Percentiles rank a stretch among this genome's conserved stretches.
These are phyloP conservation scores for Eucalyptus curtisii DNA, from an alignment of 345 rosid species.

Conservation along the genomic window DNA sequence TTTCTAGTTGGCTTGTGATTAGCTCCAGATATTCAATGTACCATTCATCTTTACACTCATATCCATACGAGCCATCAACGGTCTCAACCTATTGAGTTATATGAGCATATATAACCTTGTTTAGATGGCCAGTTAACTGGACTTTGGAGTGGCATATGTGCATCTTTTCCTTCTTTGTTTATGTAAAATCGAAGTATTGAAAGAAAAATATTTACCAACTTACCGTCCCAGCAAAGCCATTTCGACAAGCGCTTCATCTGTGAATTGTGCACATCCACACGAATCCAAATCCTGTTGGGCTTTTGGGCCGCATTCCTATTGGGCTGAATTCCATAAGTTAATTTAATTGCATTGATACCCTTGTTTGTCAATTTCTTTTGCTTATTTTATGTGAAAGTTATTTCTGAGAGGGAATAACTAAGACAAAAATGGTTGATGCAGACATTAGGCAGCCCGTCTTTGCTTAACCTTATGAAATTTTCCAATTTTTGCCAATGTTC, in stretches of 20 bases:
- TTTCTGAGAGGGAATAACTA: not conserved
- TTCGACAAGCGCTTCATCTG: not conserved
- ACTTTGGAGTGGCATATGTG: not conserved
- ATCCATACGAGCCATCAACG: not conserved
- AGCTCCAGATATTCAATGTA: not conserved
- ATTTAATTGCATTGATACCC: not conserved
- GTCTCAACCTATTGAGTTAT: not conserved
- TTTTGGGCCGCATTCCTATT: not conserved
- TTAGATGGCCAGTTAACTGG: not conserved
- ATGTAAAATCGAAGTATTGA: not conserved
- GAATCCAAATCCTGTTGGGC: not conserved
- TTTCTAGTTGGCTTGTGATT: not conserved
- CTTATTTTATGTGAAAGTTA: not conserved
- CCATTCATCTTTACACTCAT: not conserved
- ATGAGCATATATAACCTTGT: not conserved
- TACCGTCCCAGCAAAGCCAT: not conserved
- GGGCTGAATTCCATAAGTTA: not conserved
- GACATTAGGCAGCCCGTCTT: not conserved
- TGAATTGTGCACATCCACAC: not conserved
- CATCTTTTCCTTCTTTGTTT: not conserved
- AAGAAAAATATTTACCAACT: not conserved
- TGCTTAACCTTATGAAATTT: not conserved
- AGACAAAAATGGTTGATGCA: not conserved
- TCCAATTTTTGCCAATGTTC: not conserved
- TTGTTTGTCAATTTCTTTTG: not conserved